Percentiles rank a stretch among this genome's conserved stretches.
phyloP scores from a whole-genome alignment of 2,329 filamentous ascomycete species.

The Ophiosphaerella narmari region DNA sequence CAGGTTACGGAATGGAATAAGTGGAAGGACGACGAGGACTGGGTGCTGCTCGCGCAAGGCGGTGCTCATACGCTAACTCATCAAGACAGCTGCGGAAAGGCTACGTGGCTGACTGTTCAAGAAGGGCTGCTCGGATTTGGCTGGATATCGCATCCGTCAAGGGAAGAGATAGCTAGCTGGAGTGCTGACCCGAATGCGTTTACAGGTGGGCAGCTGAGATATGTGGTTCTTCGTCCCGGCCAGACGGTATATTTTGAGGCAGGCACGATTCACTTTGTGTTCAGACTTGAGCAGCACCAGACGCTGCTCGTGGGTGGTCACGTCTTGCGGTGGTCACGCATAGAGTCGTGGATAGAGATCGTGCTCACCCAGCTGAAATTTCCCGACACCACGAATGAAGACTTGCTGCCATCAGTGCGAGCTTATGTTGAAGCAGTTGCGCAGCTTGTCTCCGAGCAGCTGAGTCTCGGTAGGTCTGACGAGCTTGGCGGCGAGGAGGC shows the following conservation, averaged over 20 bases:
- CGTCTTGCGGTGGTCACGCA: no score
- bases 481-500: no score
- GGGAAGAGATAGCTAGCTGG: constrained; percentile 12
- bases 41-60: constrained; percentile 18
- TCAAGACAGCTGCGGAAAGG: constrained; percentile 17
- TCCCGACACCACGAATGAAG: no score
- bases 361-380: no score
- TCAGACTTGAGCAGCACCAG: no score
- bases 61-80: constrained; percentile 15
- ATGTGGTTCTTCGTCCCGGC: constrained; percentile 12
- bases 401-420: no score
- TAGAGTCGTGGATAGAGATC: no score
- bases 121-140: constrained; percentile 14
- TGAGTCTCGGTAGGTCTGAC: no score
- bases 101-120: constrained; percentile 17
- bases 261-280: no score
- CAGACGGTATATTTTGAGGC: constrained; percentile 19
- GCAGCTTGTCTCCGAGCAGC: no score
- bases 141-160: constrained; percentile 11
- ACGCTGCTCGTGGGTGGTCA: no score
- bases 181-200: constrained; percentile 9
- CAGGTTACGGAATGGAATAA: constrained; percentile 10
- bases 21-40: constrained; percentile 18
- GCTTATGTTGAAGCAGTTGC: no score
- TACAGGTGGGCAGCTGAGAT: constrained; percentile 11